Conservation (phyloP, 106 monocot genomes). For the Allium sativum region DNA sequence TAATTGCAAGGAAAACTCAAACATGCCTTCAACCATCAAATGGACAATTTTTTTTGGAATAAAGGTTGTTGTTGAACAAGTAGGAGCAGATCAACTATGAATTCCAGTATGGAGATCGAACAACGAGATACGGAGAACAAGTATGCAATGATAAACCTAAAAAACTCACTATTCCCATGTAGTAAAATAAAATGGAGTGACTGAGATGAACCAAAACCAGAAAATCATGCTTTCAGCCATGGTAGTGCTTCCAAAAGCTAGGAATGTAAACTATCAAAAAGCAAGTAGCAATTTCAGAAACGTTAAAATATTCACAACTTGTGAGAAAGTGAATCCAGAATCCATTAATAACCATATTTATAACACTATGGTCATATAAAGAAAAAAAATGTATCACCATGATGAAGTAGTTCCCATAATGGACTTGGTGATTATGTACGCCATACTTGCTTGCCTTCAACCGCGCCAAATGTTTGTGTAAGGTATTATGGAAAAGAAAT, state of each 20-base stretch:
- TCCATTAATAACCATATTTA: conserved; percentile 7
- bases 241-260: conserved; percentile 94
- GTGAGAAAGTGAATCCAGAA: conserved; percentile 8
- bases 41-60: too few species aligned
- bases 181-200: conserved; percentile 79
- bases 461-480: conserved; percentile 92
- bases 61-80: too few species aligned
- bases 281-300: conserved; percentile 1
- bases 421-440: conserved; percentile 95
- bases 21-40: too few species aligned
- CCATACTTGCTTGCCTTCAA: conserved; percentile 99
- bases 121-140: not conserved
- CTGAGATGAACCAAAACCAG: conserved; percentile 89
- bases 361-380: not conserved
- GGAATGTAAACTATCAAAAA: conserved; percentile 60
- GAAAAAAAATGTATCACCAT: conserved; percentile 34
- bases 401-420: conserved; percentile 88
- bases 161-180: conserved; percentile 98
- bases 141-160: not conserved
- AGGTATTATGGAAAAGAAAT: too few species aligned
- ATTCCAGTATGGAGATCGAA: not conserved
- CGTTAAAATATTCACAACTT: too few species aligned
- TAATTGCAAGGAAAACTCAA: too few species aligned
- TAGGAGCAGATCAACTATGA: not conserved
- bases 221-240: conserved; percentile 82